These are phyloP conservation scores for Penicillium hordei DNA, from an alignment of 2,329 filamentous ascomycete genomes.

Conservation along the genomic window DNA sequence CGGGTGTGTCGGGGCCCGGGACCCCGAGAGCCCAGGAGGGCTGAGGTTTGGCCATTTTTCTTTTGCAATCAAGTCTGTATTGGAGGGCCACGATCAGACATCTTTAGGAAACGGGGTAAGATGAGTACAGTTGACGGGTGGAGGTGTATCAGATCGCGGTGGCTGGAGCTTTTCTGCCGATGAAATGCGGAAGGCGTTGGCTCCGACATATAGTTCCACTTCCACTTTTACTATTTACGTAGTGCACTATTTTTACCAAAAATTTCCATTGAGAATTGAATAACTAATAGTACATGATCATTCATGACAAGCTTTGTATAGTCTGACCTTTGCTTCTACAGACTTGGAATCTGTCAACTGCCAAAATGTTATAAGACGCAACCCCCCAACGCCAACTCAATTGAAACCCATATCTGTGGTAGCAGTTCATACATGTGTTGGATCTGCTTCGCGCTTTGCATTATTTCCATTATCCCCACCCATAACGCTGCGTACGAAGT, in stretches of 20 bases:
- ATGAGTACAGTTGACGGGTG: neutral
- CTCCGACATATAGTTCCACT: conserved; percentile 2
- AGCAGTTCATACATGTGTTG: conserved; percentile 13
- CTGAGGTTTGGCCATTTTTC: conserved; percentile 23
- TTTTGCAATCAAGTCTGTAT: conserved; percentile 12
- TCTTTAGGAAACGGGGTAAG: conserved; percentile 1
- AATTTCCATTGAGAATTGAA: neutral
- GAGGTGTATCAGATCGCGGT: conserved; percentile 13
- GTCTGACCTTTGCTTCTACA: neutral
- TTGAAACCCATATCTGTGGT: conserved; percentile 5
- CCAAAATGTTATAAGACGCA: neutral
- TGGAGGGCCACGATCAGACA: conserved; percentile 6
- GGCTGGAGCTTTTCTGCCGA: conserved; percentile 30
- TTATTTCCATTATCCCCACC: conserved; percentile 48
- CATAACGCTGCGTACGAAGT: conserved; percentile 75
- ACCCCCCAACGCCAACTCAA: conserved; percentile 18
- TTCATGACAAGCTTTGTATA: neutral
- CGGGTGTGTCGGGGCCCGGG: conserved; percentile 34
- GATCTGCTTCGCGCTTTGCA: conserved; percentile 20
- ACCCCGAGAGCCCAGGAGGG: conserved; percentile 29
- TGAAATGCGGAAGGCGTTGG: conserved; percentile 20
- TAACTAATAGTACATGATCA: neutral
- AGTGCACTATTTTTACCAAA: neutral
- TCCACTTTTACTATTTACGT: neutral
- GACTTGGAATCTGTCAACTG: neutral